phyloP scores from a whole-genome alignment of 192 early-diverging fungal genomes.

The Martensiomyces pterosporus region DNA sequence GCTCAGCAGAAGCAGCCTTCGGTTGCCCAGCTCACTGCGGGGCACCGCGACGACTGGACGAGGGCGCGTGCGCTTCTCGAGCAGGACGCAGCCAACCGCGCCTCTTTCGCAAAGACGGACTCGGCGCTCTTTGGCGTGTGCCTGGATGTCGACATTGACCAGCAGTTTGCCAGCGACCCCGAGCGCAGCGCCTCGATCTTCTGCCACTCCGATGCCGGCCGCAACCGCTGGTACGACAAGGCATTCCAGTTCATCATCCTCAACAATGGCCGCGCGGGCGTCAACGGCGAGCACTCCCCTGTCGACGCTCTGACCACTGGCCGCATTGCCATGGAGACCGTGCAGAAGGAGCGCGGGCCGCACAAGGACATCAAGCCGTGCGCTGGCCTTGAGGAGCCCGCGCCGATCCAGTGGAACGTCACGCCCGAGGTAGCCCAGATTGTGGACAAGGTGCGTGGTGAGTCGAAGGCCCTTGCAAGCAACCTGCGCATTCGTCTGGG shows the following conservation, averaged over 20 bases:
- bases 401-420: constrained; percentile 69
- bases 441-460: constrained; percentile 61
- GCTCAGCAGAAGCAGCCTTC: constrained; percentile 31
- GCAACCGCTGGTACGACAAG: constrained; percentile 98
- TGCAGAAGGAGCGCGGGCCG: constrained; percentile 39
- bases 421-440: constrained; percentile 50
- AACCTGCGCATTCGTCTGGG: constrained; percentile 71
- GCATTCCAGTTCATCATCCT: constrained; percentile 82
- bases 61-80: constrained; percentile 53
- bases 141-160: constrained; percentile 69
- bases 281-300: constrained; percentile 96
- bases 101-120: constrained; percentile 63
- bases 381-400: constrained; percentile 49
- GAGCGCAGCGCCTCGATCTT: constrained; percentile 68
- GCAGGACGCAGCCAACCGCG: constrained; percentile 47
- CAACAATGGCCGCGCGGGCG: constrained; percentile 78
- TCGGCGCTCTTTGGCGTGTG: constrained; percentile 82
- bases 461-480: constrained; percentile 59
- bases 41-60: constrained; percentile 87
- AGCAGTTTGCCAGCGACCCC: constrained; percentile 54
- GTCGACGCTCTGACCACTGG: constrained; percentile 87
- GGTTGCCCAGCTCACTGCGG: constrained; percentile 79
- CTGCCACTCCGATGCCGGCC: constrained; percentile 72
- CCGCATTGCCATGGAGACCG: constrained; percentile 69
- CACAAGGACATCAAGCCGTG: constrained; percentile 14